Conservation (phyloP, 192 early-diverging fungal genomes). For the Entomortierella chlamydospora region DNA sequence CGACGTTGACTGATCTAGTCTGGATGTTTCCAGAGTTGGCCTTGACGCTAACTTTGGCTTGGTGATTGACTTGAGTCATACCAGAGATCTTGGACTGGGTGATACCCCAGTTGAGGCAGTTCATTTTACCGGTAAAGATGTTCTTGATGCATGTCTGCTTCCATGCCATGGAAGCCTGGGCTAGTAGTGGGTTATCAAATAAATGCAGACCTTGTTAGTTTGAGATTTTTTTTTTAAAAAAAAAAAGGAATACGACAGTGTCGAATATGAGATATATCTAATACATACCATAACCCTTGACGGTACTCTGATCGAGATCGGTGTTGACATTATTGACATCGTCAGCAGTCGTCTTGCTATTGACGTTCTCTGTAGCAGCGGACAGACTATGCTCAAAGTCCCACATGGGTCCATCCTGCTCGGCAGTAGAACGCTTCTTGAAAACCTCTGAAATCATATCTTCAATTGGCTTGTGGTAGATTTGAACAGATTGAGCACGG, state of each 20-base stretch:
- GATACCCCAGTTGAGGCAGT: slow-evolving; percentile 45
- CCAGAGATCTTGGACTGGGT: slow-evolving; percentile 31
- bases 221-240: too few relatives aligned
- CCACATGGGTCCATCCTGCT: slow-evolving; percentile 43
- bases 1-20: too few relatives aligned
- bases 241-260: too few relatives aligned
- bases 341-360: not conserved
- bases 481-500: slow-evolving; percentile 27
- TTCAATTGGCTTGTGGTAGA: slow-evolving; percentile 22
- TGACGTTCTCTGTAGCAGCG: slow-evolving; percentile 6
- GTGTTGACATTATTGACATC: slow-evolving; percentile 34
- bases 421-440: slow-evolving; percentile 31
- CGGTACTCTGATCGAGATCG: slow-evolving; percentile 18
- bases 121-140: slow-evolving; percentile 39
- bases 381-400: slow-evolving; percentile 29
- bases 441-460: slow-evolving; percentile 14
- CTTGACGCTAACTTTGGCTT: slow-evolving; percentile 20
- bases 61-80: slow-evolving; percentile 39
- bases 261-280: too few relatives aligned
- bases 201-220: too few relatives aligned
- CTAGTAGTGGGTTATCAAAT: slow-evolving; percentile 2
- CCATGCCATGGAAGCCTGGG: slow-evolving; percentile 43
- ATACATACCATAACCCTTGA: slow-evolving; percentile 44
- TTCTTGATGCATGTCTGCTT: slow-evolving; percentile 44
- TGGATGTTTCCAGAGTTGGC: not conserved